Evolutionary conservation across 192 early-diverging fungal species (phyloP), one percentile per base, ranked within the genome.

Genomic region (Umbelopsis vinacea): DNA sequence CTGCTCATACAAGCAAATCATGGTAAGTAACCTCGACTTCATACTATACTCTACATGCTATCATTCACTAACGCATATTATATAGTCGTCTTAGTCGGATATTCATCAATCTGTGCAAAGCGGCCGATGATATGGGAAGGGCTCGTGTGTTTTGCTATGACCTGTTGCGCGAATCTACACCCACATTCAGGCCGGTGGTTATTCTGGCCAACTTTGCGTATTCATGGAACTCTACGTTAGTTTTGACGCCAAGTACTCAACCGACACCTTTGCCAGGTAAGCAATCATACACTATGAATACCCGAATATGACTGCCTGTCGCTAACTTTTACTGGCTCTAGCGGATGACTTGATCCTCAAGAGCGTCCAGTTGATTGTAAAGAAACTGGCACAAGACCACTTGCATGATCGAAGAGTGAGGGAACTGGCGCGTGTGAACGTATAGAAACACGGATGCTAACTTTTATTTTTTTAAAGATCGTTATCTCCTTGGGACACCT

Each of bases 161-260:
- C 17, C 11, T 63, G 26, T 14, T 63, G 14, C 57, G 57, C 11
- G 57, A 63, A n/a, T 14, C 26, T 12, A 29, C 57, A 14, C 57
- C 57, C 0, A 19, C 29, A 0, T 35, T 10, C 14, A 9, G 35
- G 7, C 5, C 35, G 0, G 4, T 63, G 3, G 8, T 38, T 14
- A 63, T 63, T 11, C 4, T 63, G 57, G 57, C 24, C 11, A 63
- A 63, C 26, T 63, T 63, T 63, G 57, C 57, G 23, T 29, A 63
- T n/a, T 63, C 57, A 2, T 63, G 57, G 57, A 63, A 29, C 15
- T 50, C n/a, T 4, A 50, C 40, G 5, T 6, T 43, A 11, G 11
- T 38, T 35, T 63, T 63, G 29, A 35, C 33, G 3, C 19, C 26
- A 19, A 24, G 12, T 26, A 63, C 12, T 12, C 57, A 3, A 35